A percentile compares a stretch with the other conserved stretches of the same genome.
phyloP scores from a whole-genome alignment of 2,329 filamentous ascomycete genomes.

The Fusarium sp. region DNA sequence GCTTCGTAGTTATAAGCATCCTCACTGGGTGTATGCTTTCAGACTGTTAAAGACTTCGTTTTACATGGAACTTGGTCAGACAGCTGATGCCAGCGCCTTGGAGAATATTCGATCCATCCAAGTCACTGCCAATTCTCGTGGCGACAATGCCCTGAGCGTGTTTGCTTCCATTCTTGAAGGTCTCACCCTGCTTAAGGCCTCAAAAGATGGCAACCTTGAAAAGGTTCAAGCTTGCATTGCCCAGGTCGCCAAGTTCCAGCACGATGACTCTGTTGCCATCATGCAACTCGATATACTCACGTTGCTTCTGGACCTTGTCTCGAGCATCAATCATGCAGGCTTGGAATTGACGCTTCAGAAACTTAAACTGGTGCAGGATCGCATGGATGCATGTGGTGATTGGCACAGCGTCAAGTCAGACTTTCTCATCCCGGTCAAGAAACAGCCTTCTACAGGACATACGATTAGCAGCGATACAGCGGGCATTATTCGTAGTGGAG shows the following conservation, averaged over 20 bases:
- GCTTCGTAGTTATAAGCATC: constrained; percentile 70
- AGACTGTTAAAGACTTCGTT: constrained; percentile 80
- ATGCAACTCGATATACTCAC: constrained; percentile 76
- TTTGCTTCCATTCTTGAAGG: constrained; percentile 77
- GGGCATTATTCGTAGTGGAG: constrained; percentile 65
- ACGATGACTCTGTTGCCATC: constrained; percentile 71
- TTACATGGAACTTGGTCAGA: constrained; percentile 71
- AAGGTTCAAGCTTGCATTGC: constrained; percentile 80
- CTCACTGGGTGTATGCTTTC: constrained; percentile 82
- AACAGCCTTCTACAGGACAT: constrained; percentile 60
- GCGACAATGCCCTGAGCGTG: constrained; percentile 74
- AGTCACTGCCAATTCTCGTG: constrained; percentile 68
- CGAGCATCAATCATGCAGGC: constrained; percentile 74
- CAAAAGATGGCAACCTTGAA: constrained; percentile 75
- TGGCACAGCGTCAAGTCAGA: constrained; percentile 64
- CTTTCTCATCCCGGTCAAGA: constrained; percentile 68
- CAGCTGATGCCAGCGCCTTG: constrained; percentile 73
- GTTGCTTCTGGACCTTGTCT: constrained; percentile 77
- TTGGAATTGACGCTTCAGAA: constrained; percentile 71
- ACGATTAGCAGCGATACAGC: constrained; percentile 71
- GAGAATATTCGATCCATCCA: constrained; percentile 77
- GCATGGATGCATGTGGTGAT: constrained; percentile 69
- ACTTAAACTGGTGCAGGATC: constrained; percentile 71
- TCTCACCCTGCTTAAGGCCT: constrained; percentile 74
- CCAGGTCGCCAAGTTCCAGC: constrained; percentile 78